Conservation (phyloP, 1,284 basidiomycete species). For the Garcileccinum viscosum region DNA sequence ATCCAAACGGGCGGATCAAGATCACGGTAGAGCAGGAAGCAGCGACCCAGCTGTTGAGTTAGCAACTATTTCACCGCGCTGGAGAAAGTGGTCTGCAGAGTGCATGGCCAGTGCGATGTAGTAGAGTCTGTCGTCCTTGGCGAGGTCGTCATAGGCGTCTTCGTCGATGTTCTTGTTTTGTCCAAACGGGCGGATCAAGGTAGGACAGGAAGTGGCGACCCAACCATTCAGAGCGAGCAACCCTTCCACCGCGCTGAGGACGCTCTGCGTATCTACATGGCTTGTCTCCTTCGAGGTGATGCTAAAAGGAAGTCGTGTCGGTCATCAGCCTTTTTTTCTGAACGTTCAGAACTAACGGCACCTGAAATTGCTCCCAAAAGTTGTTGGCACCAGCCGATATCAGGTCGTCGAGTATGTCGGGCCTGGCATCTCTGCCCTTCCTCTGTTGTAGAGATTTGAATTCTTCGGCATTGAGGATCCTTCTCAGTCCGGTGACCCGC, state of each 20-base stretch:
- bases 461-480: conserved; percentile 80
- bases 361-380: conserved; percentile 90
- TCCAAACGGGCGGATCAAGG: conserved; percentile 87
- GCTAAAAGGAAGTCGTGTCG: conserved; percentile 47
- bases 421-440: conserved; percentile 81
- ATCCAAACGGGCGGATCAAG: conserved; percentile 87
- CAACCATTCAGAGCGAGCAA: conserved; percentile 93
- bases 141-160: conserved; percentile 87
- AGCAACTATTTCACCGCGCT: conserved; percentile 89
- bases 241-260: conserved; percentile 87
- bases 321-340: neutral
- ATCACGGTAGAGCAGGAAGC: conserved; percentile 93
- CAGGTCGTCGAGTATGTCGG: conserved; percentile 79
- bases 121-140: conserved; percentile 83
- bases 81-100: conserved; percentile 93
- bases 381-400: conserved; percentile 81
- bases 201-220: conserved; percentile 96
- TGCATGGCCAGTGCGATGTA: conserved; percentile 93
- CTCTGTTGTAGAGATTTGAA: conserved; percentile 87
- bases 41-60: conserved; percentile 98
- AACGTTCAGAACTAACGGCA: conserved; percentile 65
- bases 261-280: conserved; percentile 87
- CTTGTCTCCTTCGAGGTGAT: conserved; percentile 83
- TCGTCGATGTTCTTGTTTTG: conserved; percentile 85
- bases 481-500: conserved; percentile 77